A percentile compares a stretch with the other conserved stretches of the same genome.
These are phyloP conservation scores for Stentor roeselii DNA, from an alignment of 73 alveolate genomes.

Conservation along the genomic window DNA sequence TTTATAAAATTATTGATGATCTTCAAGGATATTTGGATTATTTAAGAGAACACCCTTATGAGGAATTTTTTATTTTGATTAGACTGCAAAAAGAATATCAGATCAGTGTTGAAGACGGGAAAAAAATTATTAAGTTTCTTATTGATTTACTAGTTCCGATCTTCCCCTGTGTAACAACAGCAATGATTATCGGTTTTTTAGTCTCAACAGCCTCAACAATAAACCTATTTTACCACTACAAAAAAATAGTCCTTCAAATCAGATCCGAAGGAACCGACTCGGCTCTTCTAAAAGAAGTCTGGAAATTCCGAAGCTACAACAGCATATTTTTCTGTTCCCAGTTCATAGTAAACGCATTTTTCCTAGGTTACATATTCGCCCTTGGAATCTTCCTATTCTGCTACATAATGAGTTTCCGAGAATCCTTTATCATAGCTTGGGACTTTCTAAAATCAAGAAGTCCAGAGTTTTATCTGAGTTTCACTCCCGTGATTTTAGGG, in stretches of 20 bases:
- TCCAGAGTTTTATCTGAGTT: neutral
- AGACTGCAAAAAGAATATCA: neutral
- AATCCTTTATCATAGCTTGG: neutral
- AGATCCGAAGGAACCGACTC: neutral
- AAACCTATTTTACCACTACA: neutral
- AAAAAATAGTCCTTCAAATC: neutral
- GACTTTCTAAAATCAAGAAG: neutral
- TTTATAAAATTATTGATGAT: slow-evolving; percentile 4
- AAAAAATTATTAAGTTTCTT: neutral
- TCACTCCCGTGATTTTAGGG: neutral
- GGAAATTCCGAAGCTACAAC: neutral
- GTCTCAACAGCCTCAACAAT: neutral
- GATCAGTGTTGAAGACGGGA: neutral
- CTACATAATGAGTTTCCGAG: neutral
- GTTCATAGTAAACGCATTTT: slow-evolving; percentile 1
- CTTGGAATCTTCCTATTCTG: neutral
- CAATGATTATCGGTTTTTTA: neutral
- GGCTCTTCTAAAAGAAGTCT: neutral
- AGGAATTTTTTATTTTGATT: neutral
- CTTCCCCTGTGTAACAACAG: slow-evolving; percentile 1
- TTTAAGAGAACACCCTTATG: neutral
- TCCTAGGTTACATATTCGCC: neutral
- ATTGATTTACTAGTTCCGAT: neutral
- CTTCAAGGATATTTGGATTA: neutral
- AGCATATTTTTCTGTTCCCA: neutral